Conservation (phyloP, 2,329 filamentous ascomycete genomes). For the Epichloe glyceriae region DNA sequence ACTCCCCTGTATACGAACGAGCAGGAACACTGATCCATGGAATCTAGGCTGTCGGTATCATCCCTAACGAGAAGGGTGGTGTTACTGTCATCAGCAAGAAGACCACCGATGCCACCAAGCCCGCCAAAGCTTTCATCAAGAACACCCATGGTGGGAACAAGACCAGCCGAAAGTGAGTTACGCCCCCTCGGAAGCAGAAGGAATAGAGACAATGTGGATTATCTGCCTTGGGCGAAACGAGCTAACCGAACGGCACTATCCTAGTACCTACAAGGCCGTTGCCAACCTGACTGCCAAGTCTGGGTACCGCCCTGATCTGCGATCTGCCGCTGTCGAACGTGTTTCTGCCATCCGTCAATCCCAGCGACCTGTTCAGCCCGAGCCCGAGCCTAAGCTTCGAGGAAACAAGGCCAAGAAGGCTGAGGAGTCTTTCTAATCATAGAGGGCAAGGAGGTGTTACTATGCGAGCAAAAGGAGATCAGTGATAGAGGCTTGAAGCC, state of each 20-base stretch:
- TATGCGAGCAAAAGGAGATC: neutral
- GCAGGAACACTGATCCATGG: conserved; percentile 11
- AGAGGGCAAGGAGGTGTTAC: neutral
- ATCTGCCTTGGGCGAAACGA: conserved; percentile 7
- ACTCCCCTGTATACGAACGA: conserved; percentile 1
- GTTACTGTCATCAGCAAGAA: conserved; percentile 81
- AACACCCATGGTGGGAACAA: conserved; percentile 60
- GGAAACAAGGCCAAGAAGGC: conserved; percentile 71
- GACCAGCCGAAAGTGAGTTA: conserved; percentile 53
- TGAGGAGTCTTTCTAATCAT: conserved; percentile 26
- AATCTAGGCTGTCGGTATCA: conserved; percentile 66
- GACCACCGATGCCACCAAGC: conserved; percentile 56
- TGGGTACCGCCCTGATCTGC: conserved; percentile 73
- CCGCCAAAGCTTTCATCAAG: conserved; percentile 51
- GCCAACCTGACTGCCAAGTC: conserved; percentile 72
- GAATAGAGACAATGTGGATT: conserved; percentile 3
- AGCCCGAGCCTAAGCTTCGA: conserved; percentile 60
- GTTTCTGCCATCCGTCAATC: conserved; percentile 73
- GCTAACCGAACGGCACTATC: conserved; percentile 2
- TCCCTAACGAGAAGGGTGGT: conserved; percentile 62
- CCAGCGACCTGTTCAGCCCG: conserved; percentile 67
- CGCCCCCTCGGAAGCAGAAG: neutral
- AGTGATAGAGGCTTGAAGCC: neutral
- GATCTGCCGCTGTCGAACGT: conserved; percentile 67
- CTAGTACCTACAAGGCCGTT: conserved; percentile 77